Base-by-base conservation (phyloP, 805 yeast genomes). In the Trichomonascus vanleenenianus region DNA sequence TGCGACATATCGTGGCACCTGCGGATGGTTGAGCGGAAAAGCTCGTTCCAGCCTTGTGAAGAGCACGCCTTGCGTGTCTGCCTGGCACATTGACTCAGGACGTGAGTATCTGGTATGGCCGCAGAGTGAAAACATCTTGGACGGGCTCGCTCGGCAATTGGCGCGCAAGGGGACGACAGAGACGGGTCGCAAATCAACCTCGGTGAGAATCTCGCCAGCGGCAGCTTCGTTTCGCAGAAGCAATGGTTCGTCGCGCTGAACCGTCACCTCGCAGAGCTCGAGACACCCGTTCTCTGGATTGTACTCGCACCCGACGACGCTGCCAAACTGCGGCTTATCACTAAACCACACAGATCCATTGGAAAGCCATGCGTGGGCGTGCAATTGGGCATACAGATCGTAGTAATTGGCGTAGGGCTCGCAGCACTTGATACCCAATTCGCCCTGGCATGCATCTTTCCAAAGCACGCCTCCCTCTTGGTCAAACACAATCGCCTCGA, bases 331-430 rank as follows among this genome's bases (percentile, higher is more conserved):
- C 8, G 45, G 47, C 10, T 46, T 50, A 39, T 56, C 55, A 22
- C 64, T 62, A 35, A 46, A 52, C 64, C 64, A 60, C 3, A 60
- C 16, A 1, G 56, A 52, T 3, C 54, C 55, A 8, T 51, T 32
- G 14, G 16, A 44, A 18, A 59, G 48, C 62, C 61, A 59, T 12
- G 39, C 15, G 39, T 55, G 57, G 15, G 32, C 43, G 33, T 50
- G 48, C 25, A 59, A 46, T 10, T 38, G 19, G 9, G 27, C 33
- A 34, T 40, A 56, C 18, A 55, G 39, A 7, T 48, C 47, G 16
- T 40, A 38, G 30, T 40, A 52, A 7, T 53, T 37, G 7, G 9
- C 19, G 43, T 52, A 56, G 6, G 60, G 61, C 10, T 45, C 43
- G 19, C 32, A 18, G 16, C 39, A 15, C 18, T n/a, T 7, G 39